Evolutionary conservation across 257 asterid species (phyloP), one percentile per base, ranked within the genome.

Genomic region (Cruciata laevipes): DNA sequence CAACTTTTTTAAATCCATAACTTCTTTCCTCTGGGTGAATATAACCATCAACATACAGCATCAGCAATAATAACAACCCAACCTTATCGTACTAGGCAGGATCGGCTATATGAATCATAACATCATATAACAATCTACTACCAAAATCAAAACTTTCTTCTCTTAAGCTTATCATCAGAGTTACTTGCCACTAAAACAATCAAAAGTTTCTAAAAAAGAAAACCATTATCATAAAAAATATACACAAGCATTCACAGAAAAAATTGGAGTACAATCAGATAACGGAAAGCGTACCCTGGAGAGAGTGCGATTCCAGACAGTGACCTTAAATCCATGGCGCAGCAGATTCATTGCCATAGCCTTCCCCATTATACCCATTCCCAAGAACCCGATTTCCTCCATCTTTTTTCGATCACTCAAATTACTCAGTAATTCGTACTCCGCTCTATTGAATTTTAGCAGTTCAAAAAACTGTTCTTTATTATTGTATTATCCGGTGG

Each of bases 251-350:
- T 17, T n/a, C 4, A 37, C 25, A 31, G 23, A 6, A 31, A 47
- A 61, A 24, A n/a, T 9, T 9, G 38, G 32, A 21, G 7, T 17
- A 42, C 25, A 51, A 47, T 49, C 21, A 63, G 49, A 37, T 11
- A 10, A 35, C 7, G 52, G 23, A 23, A 11, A n/a, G 23, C 13
- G 1, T 20, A 91, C 98, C 89, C 85, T 79, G 53, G 96, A 86
- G 40, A 84, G 86, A 73, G 96, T 89, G 83, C 98, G 97, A 73
- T 91, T 91, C 98, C 98, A 92, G 71, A 92, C 97, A 71, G 98
- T 92, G 81, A 92, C 79, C 85, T 92, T 92, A 57, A 86, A 92
- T 21, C 98, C 98, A 83, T 86, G 92, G 73, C 86, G 87, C 25
- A 92, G 89, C 88, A 92, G 84, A 83, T 89, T 89, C 81, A 86